Conservation (phyloP, 2,329 filamentous ascomycete genomes). For the Botryotinia calthae region DNA sequence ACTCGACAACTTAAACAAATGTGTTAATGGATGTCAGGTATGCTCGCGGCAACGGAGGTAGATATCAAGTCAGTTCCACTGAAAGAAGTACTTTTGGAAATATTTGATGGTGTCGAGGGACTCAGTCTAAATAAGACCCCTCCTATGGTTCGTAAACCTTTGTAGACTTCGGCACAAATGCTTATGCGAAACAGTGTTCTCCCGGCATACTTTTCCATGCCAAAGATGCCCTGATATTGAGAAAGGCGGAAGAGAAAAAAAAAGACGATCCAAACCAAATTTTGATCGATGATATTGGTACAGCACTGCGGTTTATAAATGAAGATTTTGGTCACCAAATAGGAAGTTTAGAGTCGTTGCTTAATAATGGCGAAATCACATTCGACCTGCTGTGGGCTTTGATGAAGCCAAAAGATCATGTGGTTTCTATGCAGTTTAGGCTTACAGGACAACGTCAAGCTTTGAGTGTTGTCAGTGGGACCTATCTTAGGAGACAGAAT, state of each 20-base stretch:
- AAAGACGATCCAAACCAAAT: slow-evolving; percentile 9
- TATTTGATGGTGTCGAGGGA: slow-evolving; percentile 11
- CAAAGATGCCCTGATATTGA: not conserved
- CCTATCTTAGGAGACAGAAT: not conserved
- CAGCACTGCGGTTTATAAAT: not conserved
- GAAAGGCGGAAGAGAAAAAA: slow-evolving; percentile 5
- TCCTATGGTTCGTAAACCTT: not conserved
- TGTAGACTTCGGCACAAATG: not conserved
- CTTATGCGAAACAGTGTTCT: not conserved
- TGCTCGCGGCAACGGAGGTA: slow-evolving; percentile 7
- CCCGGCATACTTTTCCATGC: slow-evolving; percentile 10
- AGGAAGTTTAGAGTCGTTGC: slow-evolving; percentile 2
- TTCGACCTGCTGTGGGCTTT: slow-evolving; percentile 14
- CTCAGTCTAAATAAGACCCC: slow-evolving; percentile 11
- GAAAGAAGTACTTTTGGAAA: slow-evolving; percentile 2
- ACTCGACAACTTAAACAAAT: not conserved
- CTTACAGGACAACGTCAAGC: not conserved
- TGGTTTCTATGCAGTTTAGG: not conserved
- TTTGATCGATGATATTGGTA: slow-evolving; percentile 13
- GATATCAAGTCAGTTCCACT: slow-evolving; percentile 9
- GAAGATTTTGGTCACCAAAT: slow-evolving; percentile 8
- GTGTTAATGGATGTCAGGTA: not conserved
- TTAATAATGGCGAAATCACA: slow-evolving; percentile 11
- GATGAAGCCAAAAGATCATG: not conserved
- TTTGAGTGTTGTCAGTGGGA: not conserved